Base-by-base conservation (phyloP, 768 basidiomycete species). In the Boletus coccyginus region DNA sequence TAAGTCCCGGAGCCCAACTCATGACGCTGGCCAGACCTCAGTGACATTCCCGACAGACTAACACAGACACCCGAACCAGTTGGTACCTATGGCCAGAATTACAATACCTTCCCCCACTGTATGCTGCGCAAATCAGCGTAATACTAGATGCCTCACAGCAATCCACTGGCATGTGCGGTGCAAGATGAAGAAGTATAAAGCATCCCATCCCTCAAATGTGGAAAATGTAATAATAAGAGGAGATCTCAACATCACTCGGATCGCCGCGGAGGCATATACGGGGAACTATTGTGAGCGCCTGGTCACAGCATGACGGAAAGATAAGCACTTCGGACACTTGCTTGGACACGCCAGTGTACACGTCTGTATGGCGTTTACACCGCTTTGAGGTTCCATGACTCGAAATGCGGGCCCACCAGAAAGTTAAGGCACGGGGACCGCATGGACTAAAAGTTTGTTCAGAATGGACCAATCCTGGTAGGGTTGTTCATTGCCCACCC, bases 191-290 rank as follows among this genome's bases (percentile, higher is more conserved):
- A 51, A 17, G 24, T 3, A 13, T 9, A 9, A 11, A 14, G n/a
- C 7, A 27, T 21, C 19, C 35, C 14, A 32, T 53, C 17, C 21
- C 21, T 21, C 16, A 16, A 32, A 21, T 53, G 19, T 5, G 17
- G 27, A 16, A 31, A 12, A 39, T 31, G 5, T 5, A 7, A 33
- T 33, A n/a, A 27, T 35, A n/a, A 21, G 31, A 40, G 58, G 35
- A 43, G n/a, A 56, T 61, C 46, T 21, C 41, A 3, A 52, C 53
- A 47, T 61, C 42, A 55, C 13, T 35, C 33, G 19, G 50, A 56
- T 52, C 38, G 39, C n/a, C 19, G 24, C 16, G 6, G 16, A 19
- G 8, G 29, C 35, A 19, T 40, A n/a, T 45, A 38, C 50, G 19
- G 29, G 7, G 32, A 50, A 35, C 12, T 14, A 27, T 44, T 29